Evolutionary conservation across 192 early-diverging fungal genomes (phyloP).

Genomic region (Chytriomyces hyalinus): DNA sequence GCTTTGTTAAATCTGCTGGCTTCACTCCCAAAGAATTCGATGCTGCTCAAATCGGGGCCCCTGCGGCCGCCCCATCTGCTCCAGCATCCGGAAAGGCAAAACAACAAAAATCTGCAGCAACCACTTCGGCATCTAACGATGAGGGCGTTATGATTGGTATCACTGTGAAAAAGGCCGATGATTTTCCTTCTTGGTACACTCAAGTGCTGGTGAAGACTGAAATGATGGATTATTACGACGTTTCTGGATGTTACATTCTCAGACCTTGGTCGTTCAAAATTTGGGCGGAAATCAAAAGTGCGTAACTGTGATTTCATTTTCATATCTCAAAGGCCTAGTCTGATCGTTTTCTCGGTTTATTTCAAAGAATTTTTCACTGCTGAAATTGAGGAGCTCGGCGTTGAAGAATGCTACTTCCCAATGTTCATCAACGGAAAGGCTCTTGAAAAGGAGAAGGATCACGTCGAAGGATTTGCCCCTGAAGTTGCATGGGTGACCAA

Average conservation of each 20-base stretch:
- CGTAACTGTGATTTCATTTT: conserved; percentile 31
- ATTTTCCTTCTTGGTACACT: conserved; percentile 94
- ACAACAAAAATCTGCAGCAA: conserved; percentile 43
- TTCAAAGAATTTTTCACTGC: conserved; percentile 83
- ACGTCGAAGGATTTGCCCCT: conserved; percentile 98
- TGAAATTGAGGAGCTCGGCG: conserved; percentile 88
- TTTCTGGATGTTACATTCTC: conserved; percentile 98
- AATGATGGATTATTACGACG: conserved; percentile 99
- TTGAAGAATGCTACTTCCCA: conserved; percentile 98
- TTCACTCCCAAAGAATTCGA: conserved; percentile 59
- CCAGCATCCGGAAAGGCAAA: conserved; percentile 7
- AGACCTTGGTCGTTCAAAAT: conserved; percentile 94
- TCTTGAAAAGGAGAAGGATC: conserved; percentile 96
- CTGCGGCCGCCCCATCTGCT: conserved; percentile 44
- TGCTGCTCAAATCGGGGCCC: conserved; percentile 54
- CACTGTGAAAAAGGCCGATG: conserved; percentile 82
- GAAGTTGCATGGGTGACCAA: conserved; percentile 99
- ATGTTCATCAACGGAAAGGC: conserved; percentile 94
- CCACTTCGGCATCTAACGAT: conserved; percentile 52
- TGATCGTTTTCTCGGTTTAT: conserved; percentile 3
- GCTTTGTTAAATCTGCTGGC: conserved; percentile 60
- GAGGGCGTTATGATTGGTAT: conserved; percentile 79
- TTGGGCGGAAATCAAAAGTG: conserved; percentile 95
- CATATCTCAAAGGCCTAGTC: conserved; percentile 7
- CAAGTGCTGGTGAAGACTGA: conserved; percentile 89